A percentile compares a stretch with the other conserved stretches of the same genome.
Evolutionary conservation across 2,329 filamentous ascomycete genomes (phyloP).

Genomic region (Pseudocercospora fuligena): DNA sequence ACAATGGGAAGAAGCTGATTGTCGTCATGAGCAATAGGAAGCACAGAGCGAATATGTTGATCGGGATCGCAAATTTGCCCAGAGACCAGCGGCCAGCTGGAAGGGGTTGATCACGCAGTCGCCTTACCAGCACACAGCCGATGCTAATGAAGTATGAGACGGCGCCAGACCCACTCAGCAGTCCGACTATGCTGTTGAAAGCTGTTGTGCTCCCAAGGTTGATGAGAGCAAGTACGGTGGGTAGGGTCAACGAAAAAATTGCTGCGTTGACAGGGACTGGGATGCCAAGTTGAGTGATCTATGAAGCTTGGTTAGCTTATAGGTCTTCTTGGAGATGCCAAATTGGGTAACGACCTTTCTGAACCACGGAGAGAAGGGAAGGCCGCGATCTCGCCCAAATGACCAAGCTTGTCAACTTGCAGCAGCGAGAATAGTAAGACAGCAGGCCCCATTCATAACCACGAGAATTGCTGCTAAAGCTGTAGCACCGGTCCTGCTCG

Average conservation of each 20-base stretch:
- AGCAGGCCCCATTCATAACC: not conserved
- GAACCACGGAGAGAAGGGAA: not conserved
- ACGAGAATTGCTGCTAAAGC: not conserved
- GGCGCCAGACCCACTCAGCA: slow-evolving; percentile 22
- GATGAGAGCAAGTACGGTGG: slow-evolving; percentile 19
- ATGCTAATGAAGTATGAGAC: slow-evolving; percentile 27
- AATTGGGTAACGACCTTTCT: not conserved
- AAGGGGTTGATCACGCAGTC: slow-evolving; percentile 24
- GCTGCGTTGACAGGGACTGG: not conserved
- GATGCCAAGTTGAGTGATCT: not conserved
- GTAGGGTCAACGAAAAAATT: not conserved
- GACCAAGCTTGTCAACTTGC: not conserved
- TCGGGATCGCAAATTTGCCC: slow-evolving; percentile 1
- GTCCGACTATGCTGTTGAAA: slow-evolving; percentile 46
- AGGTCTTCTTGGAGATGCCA: not conserved
- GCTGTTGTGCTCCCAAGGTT: slow-evolving; percentile 44
- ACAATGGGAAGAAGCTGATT: slow-evolving; percentile 23
- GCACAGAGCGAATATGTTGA: not conserved
- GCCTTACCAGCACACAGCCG: slow-evolving; percentile 24
- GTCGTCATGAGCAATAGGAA: not conserved
- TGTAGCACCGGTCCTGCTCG: not conserved
- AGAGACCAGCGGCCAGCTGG: slow-evolving; percentile 25
- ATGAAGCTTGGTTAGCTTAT: not conserved
- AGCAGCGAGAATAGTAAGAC: not conserved
- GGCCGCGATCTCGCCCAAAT: not conserved